Conservation (phyloP, 768 basidiomycete species). For the Boletus sp. region DNA sequence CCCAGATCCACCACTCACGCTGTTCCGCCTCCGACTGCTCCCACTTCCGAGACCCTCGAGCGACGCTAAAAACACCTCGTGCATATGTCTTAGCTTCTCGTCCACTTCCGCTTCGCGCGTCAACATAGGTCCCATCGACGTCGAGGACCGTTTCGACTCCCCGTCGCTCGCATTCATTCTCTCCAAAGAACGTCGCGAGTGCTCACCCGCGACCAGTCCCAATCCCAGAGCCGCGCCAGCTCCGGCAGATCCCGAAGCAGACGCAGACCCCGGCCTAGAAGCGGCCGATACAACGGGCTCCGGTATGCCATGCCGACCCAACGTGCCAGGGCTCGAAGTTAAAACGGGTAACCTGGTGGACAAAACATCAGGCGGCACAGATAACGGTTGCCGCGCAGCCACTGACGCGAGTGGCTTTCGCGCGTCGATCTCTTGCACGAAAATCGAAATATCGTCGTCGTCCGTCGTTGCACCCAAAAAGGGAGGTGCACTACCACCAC, state of each 20-base stretch:
- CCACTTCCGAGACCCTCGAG: slow-evolving; percentile 54
- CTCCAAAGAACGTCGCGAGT: slow-evolving; percentile 16
- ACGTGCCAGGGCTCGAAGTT: slow-evolving; percentile 7
- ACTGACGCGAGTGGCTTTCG: slow-evolving; percentile 52
- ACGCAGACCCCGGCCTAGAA: slow-evolving; percentile 4
- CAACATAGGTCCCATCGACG: slow-evolving; percentile 48
- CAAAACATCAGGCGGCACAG: neutral
- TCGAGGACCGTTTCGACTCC: slow-evolving; percentile 23
- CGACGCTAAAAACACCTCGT: slow-evolving; percentile 62
- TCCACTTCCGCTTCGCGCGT: slow-evolving; percentile 68
- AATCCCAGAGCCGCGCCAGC: slow-evolving; percentile 6
- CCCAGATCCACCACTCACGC: slow-evolving; percentile 5
- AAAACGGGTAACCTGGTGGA: neutral
- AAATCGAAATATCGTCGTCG: slow-evolving; percentile 75
- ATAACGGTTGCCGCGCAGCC: slow-evolving; percentile 14
- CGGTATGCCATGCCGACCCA: neutral
- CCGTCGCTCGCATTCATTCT: slow-evolving; percentile 17
- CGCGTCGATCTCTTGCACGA: slow-evolving; percentile 73
- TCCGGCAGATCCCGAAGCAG: neutral
- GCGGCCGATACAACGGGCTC: neutral
- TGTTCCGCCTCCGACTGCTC: slow-evolving; percentile 27
- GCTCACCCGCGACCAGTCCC: slow-evolving; percentile 18
- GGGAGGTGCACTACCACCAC: slow-evolving; percentile 29
- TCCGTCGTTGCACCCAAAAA: slow-evolving; percentile 52
- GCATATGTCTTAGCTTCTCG: slow-evolving; percentile 60